Evolutionary conservation across 345 rosid genomes (phyloP), one percentile per base, ranked within the genome.

Genomic region (Tarenaya hassleriana): DNA sequence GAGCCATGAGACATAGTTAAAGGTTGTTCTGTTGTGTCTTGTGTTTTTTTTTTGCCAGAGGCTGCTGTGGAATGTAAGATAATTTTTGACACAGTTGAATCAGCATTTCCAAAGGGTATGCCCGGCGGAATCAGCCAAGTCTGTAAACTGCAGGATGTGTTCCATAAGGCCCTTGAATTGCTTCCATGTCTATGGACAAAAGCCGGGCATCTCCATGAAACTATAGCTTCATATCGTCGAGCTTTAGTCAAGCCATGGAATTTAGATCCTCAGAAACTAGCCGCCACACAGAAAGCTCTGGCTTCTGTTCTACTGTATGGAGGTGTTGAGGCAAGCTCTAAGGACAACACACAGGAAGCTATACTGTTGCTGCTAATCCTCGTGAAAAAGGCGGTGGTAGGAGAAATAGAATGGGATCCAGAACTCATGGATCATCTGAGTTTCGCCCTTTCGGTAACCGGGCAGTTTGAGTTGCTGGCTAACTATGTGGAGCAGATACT

Each of bases 21-120:
- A 21, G 0, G 8, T 37, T 38, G 41, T 34, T 40, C 27, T 75
- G 52, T 43, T 67, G 16, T 58, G 57, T 57, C 21, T 50, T 69
- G 55, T 48, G n/a, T n/a, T n/a, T n/a, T n/a, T n/a, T n/a, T n/a
- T 68, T 68, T 44, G 63, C 48, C 74, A 92, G 99, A 83, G 70
- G 97, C 96, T 73, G 99, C 92, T 16, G 81, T 75, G 72, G 95
- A 88, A 72, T 88, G 99, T 74, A 74, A 76, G 50, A 57, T 76
- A 46, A 83, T 88, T 19, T 42, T 88, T 62, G 89, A 84, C 32
- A 64, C 73, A 16, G 78, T 83, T 61, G 99, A 86, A 67, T 67
- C 87, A 47, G 88, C 88, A 14, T 60, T 83, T 21, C 95, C 95
- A 7, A 70, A 62, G 56, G 94, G 97, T 31, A 77, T 84, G 76